Evolutionary conservation across 345 rosid genomes (phyloP), one percentile per base, ranked within the genome.

Genomic region (Bretschneidera sinensis): DNA sequence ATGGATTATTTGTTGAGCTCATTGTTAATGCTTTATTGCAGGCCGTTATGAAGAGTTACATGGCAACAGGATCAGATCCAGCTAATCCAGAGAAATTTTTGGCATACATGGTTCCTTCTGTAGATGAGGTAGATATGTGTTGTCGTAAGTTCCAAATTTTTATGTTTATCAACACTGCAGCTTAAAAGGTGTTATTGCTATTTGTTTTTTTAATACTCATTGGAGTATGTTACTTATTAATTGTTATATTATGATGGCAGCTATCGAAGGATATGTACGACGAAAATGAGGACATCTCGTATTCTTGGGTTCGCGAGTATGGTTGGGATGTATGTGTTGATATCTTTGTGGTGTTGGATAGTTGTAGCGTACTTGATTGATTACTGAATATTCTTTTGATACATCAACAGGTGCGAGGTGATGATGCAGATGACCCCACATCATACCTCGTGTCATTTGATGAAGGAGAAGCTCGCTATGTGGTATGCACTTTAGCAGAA

Each of bases 11-110:
- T 24, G n/a, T 34, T 65, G 20, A 59, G 21, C 66, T 52, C 53
- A 64, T 62, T 54, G 43, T 24, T 56, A 10, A 21, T 51, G 16
- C 51, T 63, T 58, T 39, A 48, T 60, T 66, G 22, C 85, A 94
- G 99, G 99, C 97, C 55, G 59, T 94, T 59, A 80, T 94, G 91
- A 94, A 88, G 83, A 92, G 97, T 68, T 94, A 85, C 58, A 78
- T 76, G 70, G 80, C 86, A 63, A 59, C 79, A 54, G 90, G 89
- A 61, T 69, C 91, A 17, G 97, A 90, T 72, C 75, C 84, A 1
- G 64, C 78, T 39, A 81, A 86, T 45, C 87, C 84, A 5, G 99
- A 94, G 73, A 88, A 85, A 45, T 88, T 94, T 68, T 79, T 94
- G 78, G 92, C 92, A 1, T 94, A 94, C 76, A 90, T 86, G 97